These are phyloP conservation scores for Straminergon stramineum DNA, from an alignment of 225 moss, liverwort and hornwort genomes.

Conservation along the genomic window DNA sequence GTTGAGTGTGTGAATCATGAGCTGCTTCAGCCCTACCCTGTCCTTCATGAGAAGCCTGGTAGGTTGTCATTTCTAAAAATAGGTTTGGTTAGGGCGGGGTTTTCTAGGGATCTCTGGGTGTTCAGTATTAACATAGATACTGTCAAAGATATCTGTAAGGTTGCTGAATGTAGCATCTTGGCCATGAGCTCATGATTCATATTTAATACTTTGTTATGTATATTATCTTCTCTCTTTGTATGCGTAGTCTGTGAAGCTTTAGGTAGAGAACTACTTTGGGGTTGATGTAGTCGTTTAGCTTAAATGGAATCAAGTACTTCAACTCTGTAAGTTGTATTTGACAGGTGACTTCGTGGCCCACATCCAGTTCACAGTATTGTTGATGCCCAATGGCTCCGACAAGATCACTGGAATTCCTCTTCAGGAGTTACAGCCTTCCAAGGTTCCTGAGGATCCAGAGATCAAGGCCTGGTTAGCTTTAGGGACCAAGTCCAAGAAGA, in stretches of 20 bases:
- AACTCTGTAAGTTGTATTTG: not conserved
- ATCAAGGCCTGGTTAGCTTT: constrained; percentile 87
- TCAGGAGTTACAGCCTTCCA: constrained; percentile 73
- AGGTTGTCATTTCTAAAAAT: not conserved
- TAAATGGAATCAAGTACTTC: not conserved
- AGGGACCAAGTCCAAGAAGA: constrained; percentile 97
- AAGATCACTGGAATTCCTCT: constrained; percentile 79
- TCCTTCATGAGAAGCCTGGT: constrained; percentile 98
- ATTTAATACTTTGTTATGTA: not conserved
- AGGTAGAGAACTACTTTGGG: not conserved
- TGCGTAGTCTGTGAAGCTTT: not conserved
- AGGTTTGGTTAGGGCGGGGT: too few species aligned
- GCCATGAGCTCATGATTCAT: not conserved
- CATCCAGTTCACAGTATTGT: constrained; percentile 86
- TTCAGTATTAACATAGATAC: not conserved
- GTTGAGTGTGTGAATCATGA: constrained; percentile 99
- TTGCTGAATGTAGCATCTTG: not conserved
- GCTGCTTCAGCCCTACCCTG: constrained; percentile 88
- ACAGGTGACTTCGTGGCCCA: constrained; percentile 95
- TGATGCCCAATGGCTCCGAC: constrained; percentile 97
- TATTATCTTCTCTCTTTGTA: not conserved
- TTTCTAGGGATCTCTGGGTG: not conserved
- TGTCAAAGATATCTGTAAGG: not conserved
- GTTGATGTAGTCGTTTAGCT: too few species aligned
- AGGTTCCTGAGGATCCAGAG: constrained; percentile 72